Evolutionary conservation across 495 filamentous ascomycete species (phyloP).

Genomic region (Penicillium canescens): DNA sequence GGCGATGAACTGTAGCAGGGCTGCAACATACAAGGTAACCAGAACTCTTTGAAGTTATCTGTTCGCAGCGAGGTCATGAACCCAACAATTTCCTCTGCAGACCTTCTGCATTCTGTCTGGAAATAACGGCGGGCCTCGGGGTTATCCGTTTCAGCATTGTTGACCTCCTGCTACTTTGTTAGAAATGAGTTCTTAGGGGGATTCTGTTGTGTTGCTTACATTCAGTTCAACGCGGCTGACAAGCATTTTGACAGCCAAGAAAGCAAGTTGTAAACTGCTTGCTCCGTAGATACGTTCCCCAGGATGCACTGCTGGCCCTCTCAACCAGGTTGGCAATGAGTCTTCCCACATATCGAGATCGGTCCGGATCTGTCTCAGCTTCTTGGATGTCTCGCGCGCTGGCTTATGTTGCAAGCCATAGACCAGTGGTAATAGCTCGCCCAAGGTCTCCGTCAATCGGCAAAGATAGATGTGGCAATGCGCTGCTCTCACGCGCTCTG

Average conservation of each 20-base stretch:
- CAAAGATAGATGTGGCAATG: conserved; percentile 54
- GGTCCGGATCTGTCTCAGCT: conserved; percentile 41
- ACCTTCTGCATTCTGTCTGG: conserved; percentile 48
- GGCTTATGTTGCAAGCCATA: conserved; percentile 46
- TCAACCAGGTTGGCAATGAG: conserved; percentile 45
- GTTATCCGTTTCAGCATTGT: conserved; percentile 43
- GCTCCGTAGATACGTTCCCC: conserved; percentile 40
- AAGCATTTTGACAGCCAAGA: conserved; percentile 53
- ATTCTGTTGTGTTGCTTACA: conserved; percentile 24
- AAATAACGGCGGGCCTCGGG: conserved; percentile 49
- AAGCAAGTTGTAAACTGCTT: conserved; percentile 52
- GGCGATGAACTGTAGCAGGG: neutral
- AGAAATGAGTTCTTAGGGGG: neutral
- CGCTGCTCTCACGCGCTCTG: conserved; percentile 45
- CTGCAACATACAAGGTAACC: conserved; percentile 43
- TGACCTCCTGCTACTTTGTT: conserved; percentile 37
- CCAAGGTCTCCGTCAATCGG: conserved; percentile 52
- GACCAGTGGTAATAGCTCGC: conserved; percentile 50
- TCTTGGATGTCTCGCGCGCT: conserved; percentile 43
- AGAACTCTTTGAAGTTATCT: conserved; percentile 49
- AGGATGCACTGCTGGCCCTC: conserved; percentile 25
- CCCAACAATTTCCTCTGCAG: conserved; percentile 54
- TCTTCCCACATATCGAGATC: conserved; percentile 51
- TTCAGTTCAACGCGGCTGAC: conserved; percentile 52
- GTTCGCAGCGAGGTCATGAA: conserved; percentile 47